phyloP scores from a whole-genome alignment of 202 grass and related monocot genomes.

The Panicum virgatum region DNA sequence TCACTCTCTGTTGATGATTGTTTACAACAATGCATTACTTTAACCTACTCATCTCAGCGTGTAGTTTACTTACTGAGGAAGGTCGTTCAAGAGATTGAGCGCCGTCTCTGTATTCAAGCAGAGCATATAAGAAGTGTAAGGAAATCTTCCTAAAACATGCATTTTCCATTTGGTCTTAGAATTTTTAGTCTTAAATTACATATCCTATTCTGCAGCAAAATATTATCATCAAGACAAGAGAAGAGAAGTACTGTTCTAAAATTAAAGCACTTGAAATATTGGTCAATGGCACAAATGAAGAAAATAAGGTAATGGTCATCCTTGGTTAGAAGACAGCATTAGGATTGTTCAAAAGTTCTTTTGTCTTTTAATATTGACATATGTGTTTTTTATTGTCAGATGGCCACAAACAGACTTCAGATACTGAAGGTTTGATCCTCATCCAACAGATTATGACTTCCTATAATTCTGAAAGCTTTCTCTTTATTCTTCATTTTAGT shows the following conservation, averaged over 20 bases:
- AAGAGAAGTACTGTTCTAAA: slow-evolving; percentile 85
- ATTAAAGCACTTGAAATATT: slow-evolving; percentile 83
- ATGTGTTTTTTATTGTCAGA: slow-evolving; percentile 49
- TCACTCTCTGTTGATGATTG: background rate
- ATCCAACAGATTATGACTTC: background rate
- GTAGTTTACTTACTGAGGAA: slow-evolving; percentile 84
- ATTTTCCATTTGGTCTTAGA: slow-evolving; percentile 25
- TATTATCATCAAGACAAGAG: slow-evolving; percentile 68
- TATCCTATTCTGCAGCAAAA: slow-evolving; percentile 72
- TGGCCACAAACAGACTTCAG: slow-evolving; percentile 62
- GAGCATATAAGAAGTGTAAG: slow-evolving; percentile 98
- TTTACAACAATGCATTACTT: slow-evolving; percentile 23
- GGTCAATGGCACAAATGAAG: slow-evolving; percentile 89
- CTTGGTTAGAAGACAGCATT: background rate
- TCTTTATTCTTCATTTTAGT: slow-evolving; percentile 11
- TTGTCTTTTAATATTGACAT: slow-evolving; percentile 10
- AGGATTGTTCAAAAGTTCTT: background rate
- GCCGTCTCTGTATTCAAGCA: slow-evolving; percentile 82
- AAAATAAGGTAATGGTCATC: slow-evolving; percentile 65
- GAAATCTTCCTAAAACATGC: background rate
- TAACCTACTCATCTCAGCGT: slow-evolving; percentile 54
- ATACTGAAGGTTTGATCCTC: slow-evolving; percentile 58
- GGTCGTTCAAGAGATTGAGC: slow-evolving; percentile 91
- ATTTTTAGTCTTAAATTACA: slow-evolving; percentile 27
- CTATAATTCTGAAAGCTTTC: background rate